A percentile compares a stretch with the other conserved stretches of the same genome.
These are phyloP conservation scores for Candida pseudofarinosa DNA, from an alignment of 805 yeast species.

Conservation along the genomic window DNA sequence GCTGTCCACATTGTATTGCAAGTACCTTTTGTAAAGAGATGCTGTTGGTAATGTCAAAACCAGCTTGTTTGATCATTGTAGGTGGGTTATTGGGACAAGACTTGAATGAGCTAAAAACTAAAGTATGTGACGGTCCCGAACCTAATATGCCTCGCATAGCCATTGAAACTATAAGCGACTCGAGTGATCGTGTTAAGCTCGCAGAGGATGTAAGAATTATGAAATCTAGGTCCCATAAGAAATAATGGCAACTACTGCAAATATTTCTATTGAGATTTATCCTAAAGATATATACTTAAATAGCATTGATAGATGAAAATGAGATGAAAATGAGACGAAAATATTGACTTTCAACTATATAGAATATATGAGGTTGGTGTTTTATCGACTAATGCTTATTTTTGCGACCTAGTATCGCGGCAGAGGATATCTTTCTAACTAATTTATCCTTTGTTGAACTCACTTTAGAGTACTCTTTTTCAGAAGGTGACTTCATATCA, in stretches of 20 bases:
- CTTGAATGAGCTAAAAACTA: constrained; percentile 38
- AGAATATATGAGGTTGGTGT: too few species aligned
- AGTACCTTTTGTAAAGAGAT: constrained; percentile 77
- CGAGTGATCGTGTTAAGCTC: constrained; percentile 52
- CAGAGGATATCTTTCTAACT: background rate
- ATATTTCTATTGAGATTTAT: too few species aligned
- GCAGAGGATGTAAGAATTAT: constrained; percentile 51
- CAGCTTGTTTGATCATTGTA: constrained; percentile 72
- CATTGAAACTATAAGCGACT: constrained; percentile 66
- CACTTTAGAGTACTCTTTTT: background rate
- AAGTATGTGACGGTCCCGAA: constrained; percentile 69
- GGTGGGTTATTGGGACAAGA: constrained; percentile 56
- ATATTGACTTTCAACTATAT: too few species aligned
- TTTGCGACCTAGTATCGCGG: background rate
- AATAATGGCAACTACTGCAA: too few species aligned
- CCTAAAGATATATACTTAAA: too few species aligned
- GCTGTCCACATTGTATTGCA: constrained; percentile 86
- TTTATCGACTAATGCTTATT: background rate
- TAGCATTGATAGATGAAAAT: too few species aligned
- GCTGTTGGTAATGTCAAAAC: constrained; percentile 79
- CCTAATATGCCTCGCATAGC: constrained; percentile 63
- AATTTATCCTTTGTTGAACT: background rate
- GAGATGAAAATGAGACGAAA: too few species aligned
- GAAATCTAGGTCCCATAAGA: constrained; percentile 13
- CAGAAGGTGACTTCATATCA: background rate